Conservation (phyloP, 345 rosid species). For the Sapria himalayana region DNA sequence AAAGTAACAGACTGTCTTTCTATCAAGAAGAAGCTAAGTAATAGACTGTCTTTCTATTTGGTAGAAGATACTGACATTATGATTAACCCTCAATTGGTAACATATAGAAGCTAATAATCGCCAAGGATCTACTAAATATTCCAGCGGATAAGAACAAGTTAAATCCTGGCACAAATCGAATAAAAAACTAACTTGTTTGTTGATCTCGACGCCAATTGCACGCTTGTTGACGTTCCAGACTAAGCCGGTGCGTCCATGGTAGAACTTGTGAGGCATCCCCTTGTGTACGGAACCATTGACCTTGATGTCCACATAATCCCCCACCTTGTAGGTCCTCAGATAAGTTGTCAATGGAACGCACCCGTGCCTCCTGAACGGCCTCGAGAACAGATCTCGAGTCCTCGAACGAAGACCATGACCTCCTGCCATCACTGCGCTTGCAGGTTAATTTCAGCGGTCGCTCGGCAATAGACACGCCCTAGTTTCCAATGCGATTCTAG, state of each 20-base stretch:
- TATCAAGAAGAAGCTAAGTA: no score
- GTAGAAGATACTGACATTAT: no score
- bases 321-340: conserved; percentile 42
- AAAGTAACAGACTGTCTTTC: no score
- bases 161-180: background rate
- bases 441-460: no score
- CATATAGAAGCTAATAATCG: background rate
- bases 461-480: no score
- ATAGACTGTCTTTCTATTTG: no score
- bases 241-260: conserved; percentile 64
- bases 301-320: conserved; percentile 46
- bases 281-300: conserved; percentile 65
- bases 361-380: conserved; percentile 70
- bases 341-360: conserved; percentile 49
- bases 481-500: no score
- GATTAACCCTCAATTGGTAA: no score
- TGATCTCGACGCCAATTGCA: conserved; percentile 57
- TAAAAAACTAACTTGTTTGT: conserved; percentile 32
- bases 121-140: no score
- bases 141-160: background rate
- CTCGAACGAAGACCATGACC: conserved; percentile 51
- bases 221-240: conserved; percentile 76
- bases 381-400: conserved; percentile 41
- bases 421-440: no score
- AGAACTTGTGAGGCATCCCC: conserved; percentile 78